Conservation (phyloP, 2,329 filamentous ascomycete species). For the Colletotrichum somersetense region DNA sequence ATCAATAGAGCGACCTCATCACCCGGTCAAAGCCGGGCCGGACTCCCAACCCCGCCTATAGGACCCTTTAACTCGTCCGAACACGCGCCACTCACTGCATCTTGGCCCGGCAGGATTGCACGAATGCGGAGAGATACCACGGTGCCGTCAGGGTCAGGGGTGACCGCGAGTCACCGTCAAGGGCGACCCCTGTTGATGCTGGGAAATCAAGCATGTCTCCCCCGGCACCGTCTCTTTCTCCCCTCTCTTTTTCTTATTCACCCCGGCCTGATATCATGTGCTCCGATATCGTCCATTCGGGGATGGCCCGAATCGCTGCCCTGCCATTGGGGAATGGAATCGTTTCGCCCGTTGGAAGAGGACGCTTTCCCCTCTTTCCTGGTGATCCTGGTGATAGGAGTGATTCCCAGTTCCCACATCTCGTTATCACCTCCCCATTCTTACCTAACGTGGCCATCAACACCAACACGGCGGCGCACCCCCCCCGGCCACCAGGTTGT, state of each 20-base stretch:
- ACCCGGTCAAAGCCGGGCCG: conserved; percentile 38
- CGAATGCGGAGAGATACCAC: conserved; percentile 33
- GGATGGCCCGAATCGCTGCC: conserved; percentile 32
- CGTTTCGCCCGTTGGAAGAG: conserved; percentile 7
- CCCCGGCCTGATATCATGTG: neutral
- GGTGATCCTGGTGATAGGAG: neutral
- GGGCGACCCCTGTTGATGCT: conserved; percentile 17
- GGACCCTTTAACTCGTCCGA: neutral
- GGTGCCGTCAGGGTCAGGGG: neutral
- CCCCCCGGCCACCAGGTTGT: conserved; percentile 18
- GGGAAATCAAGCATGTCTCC: conserved; percentile 4
- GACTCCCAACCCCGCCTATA: conserved; percentile 21
- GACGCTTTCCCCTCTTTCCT: neutral
- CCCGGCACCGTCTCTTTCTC: neutral
- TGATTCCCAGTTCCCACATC: conserved; percentile 2
- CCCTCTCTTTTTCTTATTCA: neutral
- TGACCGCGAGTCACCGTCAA: conserved; percentile 26
- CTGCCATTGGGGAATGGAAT: conserved; percentile 1
- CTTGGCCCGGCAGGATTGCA: neutral
- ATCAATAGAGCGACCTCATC: neutral
- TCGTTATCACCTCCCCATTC: conserved; percentile 38
- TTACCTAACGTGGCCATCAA: conserved; percentile 38
- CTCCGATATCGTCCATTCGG: conserved; percentile 19
- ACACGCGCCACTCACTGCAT: conserved; percentile 10
- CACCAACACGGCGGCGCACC: conserved; percentile 15